Conservation (phyloP, 805 yeast genomes). For the Pichia heedii region DNA sequence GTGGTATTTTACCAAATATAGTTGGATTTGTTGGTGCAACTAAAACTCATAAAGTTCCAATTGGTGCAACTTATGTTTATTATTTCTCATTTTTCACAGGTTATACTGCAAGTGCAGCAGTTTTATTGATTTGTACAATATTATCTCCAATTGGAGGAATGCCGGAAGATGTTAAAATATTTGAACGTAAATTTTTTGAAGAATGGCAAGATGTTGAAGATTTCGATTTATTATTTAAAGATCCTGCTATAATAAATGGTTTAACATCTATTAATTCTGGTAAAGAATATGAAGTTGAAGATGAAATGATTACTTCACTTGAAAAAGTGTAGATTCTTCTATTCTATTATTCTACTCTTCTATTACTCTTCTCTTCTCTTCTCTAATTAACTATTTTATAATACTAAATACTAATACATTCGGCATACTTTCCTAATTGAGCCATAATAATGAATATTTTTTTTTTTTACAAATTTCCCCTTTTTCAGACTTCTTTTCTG, state of each 20-base stretch:
- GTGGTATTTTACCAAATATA: conserved; percentile 76
- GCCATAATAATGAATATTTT: too few relatives aligned
- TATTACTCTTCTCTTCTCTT: too few relatives aligned
- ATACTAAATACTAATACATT: too few relatives aligned
- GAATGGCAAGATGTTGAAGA: conserved; percentile 56
- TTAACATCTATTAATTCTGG: not conserved
- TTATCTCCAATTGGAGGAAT: conserved; percentile 42
- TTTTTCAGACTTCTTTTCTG: too few relatives aligned
- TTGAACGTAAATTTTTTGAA: conserved; percentile 55
- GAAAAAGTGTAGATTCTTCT: not conserved
- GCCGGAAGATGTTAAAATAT: conserved; percentile 28
- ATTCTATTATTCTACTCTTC: too few relatives aligned
- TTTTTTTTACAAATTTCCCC: too few relatives aligned
- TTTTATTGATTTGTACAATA: conserved; percentile 45
- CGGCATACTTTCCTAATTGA: too few relatives aligned
- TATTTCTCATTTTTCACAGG: conserved; percentile 73
- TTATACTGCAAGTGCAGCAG: conserved; percentile 45
- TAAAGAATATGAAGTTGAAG: not conserved
- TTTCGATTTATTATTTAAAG: conserved; percentile 34
- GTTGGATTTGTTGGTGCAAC: conserved; percentile 84
- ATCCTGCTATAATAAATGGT: not conserved
- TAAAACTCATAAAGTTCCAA: conserved; percentile 59
- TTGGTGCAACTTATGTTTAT: conserved; percentile 69
- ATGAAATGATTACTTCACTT: not conserved
- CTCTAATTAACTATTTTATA: too few relatives aligned